A percentile compares a stretch with the other conserved stretches of the same genome.
phyloP scores from a whole-genome alignment of 805 yeast genomes.

The Candida schatavii region DNA sequence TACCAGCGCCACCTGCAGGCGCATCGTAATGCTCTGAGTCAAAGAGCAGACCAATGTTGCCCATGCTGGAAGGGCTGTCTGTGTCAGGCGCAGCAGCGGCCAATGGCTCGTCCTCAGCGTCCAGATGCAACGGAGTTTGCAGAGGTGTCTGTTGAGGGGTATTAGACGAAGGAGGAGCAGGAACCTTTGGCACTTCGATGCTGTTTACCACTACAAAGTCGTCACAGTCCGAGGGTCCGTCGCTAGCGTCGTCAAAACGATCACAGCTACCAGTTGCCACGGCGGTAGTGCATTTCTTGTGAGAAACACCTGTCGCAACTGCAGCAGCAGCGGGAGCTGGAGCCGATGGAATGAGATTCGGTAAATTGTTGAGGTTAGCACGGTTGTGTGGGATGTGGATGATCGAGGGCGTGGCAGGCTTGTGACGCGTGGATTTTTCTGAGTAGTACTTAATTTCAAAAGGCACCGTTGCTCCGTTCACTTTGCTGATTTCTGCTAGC shows the following conservation, averaged over 20 bases:
- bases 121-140: constrained; percentile 29
- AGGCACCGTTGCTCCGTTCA: constrained; percentile 1
- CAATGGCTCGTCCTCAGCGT: constrained; percentile 15
- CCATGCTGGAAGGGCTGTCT: constrained; percentile 1
- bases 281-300: not conserved
- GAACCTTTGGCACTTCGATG: not conserved
- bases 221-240: constrained; percentile 7
- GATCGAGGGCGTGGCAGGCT: constrained; percentile 11
- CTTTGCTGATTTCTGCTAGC: not conserved
- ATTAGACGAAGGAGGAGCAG: not conserved
- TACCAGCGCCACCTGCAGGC: constrained; percentile 2
- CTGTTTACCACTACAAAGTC: constrained; percentile 20
- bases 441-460: constrained; percentile 45
- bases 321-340: not conserved
- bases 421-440: constrained; percentile 14
- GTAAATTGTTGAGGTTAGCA: constrained; percentile 40
- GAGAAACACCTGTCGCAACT: not conserved
- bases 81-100: not conserved
- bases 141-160: constrained; percentile 14
- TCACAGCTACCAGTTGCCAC: not conserved
- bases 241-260: not conserved
- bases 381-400: constrained; percentile 48
- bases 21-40: constrained; percentile 5
- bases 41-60: constrained; percentile 6
- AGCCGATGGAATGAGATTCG: constrained; percentile 19